Evolutionary conservation across 116 monocot species (phyloP), one percentile per base, ranked within the genome.

Genomic region (Dioscorea cayenensis): DNA sequence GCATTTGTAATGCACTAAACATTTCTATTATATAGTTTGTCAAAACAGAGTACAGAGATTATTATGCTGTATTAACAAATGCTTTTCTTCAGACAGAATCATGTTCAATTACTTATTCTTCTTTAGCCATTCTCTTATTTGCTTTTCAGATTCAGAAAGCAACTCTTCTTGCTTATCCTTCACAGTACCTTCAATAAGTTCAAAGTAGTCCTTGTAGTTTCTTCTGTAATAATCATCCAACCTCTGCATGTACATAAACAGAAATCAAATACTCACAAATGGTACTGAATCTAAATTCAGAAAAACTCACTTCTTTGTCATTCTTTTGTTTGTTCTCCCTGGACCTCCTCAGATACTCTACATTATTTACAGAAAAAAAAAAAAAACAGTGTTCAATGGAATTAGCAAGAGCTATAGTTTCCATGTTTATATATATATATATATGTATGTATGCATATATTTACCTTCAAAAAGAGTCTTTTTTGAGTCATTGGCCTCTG

Each of bases 171-270:
- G 25, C 82, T 90, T 90, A 36, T 77, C 79, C 38, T 71, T 63
- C 28, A 74, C n/a, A 13, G 86, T 72, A 0, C 86, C 84, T 64
- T 90, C 84, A 32, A 86, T 72, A 29, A 84, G 52, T 23, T 64
- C 86, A 70, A 86, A 90, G 75, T 90, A 90, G 58, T 86, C 90
- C 70, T 80, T 79, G 84, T 86, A 90, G 63, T 90, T 90, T 70
- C 84, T 77, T 71, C 70, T 81, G 76, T 90, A 79, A 69, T 84
- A 90, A 69, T 70, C 82, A 60, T 86, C 86, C 43, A 79, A 60
- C 70, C 86, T 86, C 90, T 90, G 76, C 3, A 43, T 43, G 43
- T 43, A 3, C 43, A 43, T 43, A 3, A 43, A 43, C 43, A 43
- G 43, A 43, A 43, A 43, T 43, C 12, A 43, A 9, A 43, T 5